Conservation (phyloP, 129 eudicot genomes). For the Tanacetum coccineum region DNA sequence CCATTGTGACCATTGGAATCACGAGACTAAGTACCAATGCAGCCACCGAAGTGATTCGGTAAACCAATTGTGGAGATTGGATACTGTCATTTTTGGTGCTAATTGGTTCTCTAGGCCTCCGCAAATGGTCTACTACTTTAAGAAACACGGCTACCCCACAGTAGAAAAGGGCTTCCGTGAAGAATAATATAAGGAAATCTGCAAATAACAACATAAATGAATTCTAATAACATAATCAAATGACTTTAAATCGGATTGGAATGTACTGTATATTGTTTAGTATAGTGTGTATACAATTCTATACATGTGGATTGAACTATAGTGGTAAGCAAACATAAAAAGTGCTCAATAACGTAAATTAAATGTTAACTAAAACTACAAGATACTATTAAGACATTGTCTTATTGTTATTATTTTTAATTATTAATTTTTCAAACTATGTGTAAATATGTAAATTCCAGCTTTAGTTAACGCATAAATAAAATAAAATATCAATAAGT, state of each 20-base stretch:
- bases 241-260: neutral
- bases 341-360: too few relatives aligned
- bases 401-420: too few relatives aligned
- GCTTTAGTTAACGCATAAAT: too few relatives aligned
- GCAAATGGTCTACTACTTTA: slow-evolving; percentile 53
- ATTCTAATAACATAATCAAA: neutral
- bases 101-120: slow-evolving; percentile 41
- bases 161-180: slow-evolving; percentile 94
- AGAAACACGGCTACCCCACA: slow-evolving; percentile 82
- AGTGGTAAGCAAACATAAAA: neutral
- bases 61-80: slow-evolving; percentile 45
- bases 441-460: too few relatives aligned
- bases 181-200: slow-evolving; percentile 94
- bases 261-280: too few relatives aligned
- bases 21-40: slow-evolving; percentile 80
- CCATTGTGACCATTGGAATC: slow-evolving; percentile 95
- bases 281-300: too few relatives aligned
- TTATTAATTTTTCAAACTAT: too few relatives aligned
- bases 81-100: slow-evolving; percentile 28
- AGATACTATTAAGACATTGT: too few relatives aligned
- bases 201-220: slow-evolving; percentile 32
- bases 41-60: slow-evolving; percentile 77
- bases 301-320: too few relatives aligned
- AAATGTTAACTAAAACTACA: too few relatives aligned
- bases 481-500: too few relatives aligned